These are phyloP conservation scores for Candida schatavii DNA, from an alignment of 805 yeast species.

Conservation along the genomic window DNA sequence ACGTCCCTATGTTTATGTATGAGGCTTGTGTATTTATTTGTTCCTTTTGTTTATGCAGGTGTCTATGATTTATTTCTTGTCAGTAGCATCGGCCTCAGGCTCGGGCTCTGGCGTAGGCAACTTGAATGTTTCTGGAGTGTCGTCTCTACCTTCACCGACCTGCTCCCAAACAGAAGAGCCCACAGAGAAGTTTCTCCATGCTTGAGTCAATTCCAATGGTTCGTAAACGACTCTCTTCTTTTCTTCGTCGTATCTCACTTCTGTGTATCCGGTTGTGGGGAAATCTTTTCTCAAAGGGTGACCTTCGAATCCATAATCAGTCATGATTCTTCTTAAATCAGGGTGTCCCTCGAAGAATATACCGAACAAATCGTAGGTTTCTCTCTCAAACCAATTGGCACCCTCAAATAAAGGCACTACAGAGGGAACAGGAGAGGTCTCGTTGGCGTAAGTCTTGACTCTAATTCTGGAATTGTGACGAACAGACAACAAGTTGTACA, in stretches of 20 bases:
- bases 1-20: background rate
- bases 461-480: constrained; percentile 85
- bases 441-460: constrained; percentile 85
- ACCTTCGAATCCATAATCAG: constrained; percentile 91
- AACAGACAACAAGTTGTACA: constrained; percentile 75
- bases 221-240: constrained; percentile 87
- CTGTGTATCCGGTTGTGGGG: constrained; percentile 91
- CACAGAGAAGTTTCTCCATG: constrained; percentile 85
- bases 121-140: constrained; percentile 76
- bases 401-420: constrained; percentile 71
- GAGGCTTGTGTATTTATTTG: constrained; percentile 1
- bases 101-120: constrained; percentile 83
- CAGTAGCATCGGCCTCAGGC: constrained; percentile 40
- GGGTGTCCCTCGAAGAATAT: constrained; percentile 88
- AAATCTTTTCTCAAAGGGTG: constrained; percentile 89
- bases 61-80: constrained; percentile 27
- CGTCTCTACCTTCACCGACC: constrained; percentile 82
- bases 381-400: constrained; percentile 89
- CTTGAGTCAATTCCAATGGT: constrained; percentile 88
- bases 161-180: constrained; percentile 92
- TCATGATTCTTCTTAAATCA: constrained; percentile 83
- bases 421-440: constrained; percentile 78
- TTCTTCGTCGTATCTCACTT: constrained; percentile 86
- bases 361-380: constrained; percentile 84
- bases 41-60: background rate